Conservation (phyloP, 2,329 filamentous ascomycete species). For the Trichothecium sympodiale region DNA sequence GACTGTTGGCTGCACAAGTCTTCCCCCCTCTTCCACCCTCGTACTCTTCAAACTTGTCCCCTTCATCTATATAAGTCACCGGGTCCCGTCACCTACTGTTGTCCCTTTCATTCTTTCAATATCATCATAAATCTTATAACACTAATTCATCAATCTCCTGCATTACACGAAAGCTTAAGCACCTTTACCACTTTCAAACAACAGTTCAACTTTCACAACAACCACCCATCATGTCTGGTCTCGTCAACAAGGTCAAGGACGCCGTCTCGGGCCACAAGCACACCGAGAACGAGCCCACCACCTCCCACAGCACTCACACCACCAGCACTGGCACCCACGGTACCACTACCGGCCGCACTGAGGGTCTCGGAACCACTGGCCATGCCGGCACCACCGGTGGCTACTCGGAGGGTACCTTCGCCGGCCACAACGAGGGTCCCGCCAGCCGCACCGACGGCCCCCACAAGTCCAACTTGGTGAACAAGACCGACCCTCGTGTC, state of each 20-base stretch:
- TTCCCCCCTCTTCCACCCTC: too few species aligned
- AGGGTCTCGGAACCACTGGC: conserved; percentile 5
- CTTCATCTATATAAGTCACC: too few species aligned
- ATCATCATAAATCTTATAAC: too few species aligned
- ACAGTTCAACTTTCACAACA: not conserved
- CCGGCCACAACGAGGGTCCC: conserved; percentile 5
- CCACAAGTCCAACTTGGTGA: conserved; percentile 22
- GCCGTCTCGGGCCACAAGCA: conserved; percentile 30
- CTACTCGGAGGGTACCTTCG: conserved; percentile 10
- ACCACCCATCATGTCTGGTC: conserved; percentile 38
- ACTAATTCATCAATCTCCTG: too few species aligned
- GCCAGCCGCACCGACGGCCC: not conserved
- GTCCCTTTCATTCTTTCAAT: too few species aligned
- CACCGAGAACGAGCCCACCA: conserved; percentile 14
- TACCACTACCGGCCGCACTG: conserved; percentile 8
- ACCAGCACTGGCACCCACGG: conserved; percentile 11
- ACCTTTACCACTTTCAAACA: not conserved
- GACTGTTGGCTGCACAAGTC: too few species aligned
- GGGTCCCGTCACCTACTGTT: too few species aligned
- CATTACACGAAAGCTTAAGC: too few species aligned
- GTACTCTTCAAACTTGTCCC: too few species aligned
- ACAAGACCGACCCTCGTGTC: conserved; percentile 42
- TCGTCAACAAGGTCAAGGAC: conserved; percentile 51
- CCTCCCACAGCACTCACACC: conserved; percentile 6
- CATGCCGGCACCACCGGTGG: conserved; percentile 7